Evolutionary conservation across 2,329 filamentous ascomycete genomes (phyloP), one percentile per base, ranked within the genome.

Genomic region (Ophiostoma montium): DNA sequence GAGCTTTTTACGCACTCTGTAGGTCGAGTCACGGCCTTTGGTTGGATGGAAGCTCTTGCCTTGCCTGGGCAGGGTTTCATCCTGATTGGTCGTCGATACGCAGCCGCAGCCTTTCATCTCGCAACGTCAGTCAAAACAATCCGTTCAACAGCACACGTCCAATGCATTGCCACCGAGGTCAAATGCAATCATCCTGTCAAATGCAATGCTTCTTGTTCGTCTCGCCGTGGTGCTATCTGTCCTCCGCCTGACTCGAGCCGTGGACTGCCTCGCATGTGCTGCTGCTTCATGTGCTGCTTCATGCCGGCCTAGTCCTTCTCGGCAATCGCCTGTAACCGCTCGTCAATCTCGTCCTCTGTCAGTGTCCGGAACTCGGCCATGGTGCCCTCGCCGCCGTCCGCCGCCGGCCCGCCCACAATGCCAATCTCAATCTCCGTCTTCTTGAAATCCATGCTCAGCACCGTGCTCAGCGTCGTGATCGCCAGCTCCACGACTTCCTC

Each of bases 221-320:
- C 23, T 36, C 18, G 47, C 50, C 23, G 23, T 27, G 4, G 23
- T 8, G 4, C 23, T 27, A 27, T 27, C 23, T 27, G 23, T 27
- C 23, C 23, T 15, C 46, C 38, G 35, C 36, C n/a, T 6, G 7
- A 32, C 7, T 12, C 11, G 5, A 11, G 9, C 32, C 32, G 13
- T 12, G 5, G 32, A 11, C 11, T 11, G 5, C 4, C 13, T 33
- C 10, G 12, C 10, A 33, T 33, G n/a, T n/a, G 16, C n/a, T 18
- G n/a, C n/a, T 12, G 6, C 16, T 8, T 8, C 10, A 5, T 18
- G n/a, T 5, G 9, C 18, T 80, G n/a, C n/a, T n/a, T n/a, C n/a
- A n/a, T n/a, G n/a, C n/a, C n/a, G n/a, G n/a, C n/a, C n/a, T 76
- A 98, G 70, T 98, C 92, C 78, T 95, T 96, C 76, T 98, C 92